phyloP scores from a whole-genome alignment of 1,284 basidiomycete genomes.

The Trametes versicolor region DNA sequence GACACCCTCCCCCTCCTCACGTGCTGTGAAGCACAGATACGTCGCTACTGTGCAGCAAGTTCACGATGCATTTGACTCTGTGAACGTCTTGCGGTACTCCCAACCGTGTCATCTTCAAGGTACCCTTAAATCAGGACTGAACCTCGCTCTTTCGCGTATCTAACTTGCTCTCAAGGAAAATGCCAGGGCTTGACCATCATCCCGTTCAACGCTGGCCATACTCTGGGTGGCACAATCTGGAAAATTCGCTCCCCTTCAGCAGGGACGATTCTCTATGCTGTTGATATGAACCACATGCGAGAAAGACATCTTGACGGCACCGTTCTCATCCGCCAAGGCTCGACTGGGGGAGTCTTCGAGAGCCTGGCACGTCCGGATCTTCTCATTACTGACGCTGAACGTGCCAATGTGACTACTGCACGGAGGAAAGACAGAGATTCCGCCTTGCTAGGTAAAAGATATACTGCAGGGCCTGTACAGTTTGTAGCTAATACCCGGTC shows the following conservation, averaged over 20 bases:
- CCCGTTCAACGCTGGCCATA: conserved; percentile 96
- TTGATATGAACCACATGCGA: conserved; percentile 96
- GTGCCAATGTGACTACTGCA: conserved; percentile 84
- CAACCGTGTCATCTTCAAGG: conserved; percentile 97
- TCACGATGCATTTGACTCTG: conserved; percentile 93
- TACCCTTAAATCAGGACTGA: conserved; percentile 41
- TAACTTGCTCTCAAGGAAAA: conserved; percentile 65
- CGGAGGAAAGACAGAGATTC: conserved; percentile 93
- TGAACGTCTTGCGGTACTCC: conserved; percentile 94
- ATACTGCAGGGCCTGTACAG: neutral
- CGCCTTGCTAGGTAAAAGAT: conserved; percentile 81
- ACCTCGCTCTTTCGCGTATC: neutral
- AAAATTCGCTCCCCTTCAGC: conserved; percentile 97
- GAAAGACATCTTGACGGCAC: conserved; percentile 98
- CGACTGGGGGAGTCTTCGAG: conserved; percentile 80
- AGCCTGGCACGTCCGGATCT: conserved; percentile 90
- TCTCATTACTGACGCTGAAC: conserved; percentile 93
- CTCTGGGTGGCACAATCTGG: conserved; percentile 97
- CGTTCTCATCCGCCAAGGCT: conserved; percentile 77
- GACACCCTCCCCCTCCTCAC: conserved; percentile 8
- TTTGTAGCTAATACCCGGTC: conserved; percentile 17
- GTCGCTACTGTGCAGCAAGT: conserved; percentile 86
- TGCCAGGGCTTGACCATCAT: conserved; percentile 94
- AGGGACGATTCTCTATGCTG: conserved; percentile 95
- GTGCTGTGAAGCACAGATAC: conserved; percentile 57